Evolutionary conservation across 2,329 filamentous ascomycete genomes (phyloP).

Genomic region (Parasarocladium wereldwijsianum): DNA sequence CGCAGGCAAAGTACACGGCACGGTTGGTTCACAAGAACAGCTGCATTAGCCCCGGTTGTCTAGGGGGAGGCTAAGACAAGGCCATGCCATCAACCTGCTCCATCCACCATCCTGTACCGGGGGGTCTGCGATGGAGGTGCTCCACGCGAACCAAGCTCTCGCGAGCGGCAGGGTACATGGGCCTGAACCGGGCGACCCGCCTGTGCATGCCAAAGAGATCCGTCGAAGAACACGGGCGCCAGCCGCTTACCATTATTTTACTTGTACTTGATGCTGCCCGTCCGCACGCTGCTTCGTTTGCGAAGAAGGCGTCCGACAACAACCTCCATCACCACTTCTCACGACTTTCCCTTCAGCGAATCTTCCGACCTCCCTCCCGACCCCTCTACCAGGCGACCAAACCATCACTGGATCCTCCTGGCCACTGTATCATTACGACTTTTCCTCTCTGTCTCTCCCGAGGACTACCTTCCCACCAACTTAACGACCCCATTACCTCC

Average conservation of each 20-base stretch:
- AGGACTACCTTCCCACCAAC: neutral
- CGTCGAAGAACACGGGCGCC: no score
- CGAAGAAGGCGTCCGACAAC: no score
- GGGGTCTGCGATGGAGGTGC: slow-evolving; percentile 16
- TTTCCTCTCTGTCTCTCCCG: slow-evolving; percentile 9
- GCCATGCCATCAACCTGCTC: slow-evolving; percentile 20
- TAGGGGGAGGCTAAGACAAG: slow-evolving; percentile 15
- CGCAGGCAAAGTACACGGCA: slow-evolving; percentile 19
- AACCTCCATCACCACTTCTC: slow-evolving; percentile 12
- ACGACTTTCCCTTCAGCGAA: neutral
- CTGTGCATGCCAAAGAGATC: no score
- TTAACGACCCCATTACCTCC: slow-evolving; percentile 5
- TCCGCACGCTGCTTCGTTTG: no score
- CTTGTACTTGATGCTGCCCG: no score
- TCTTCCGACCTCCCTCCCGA: neutral
- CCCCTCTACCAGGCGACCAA: slow-evolving; percentile 1
- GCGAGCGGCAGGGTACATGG: slow-evolving; percentile 15
- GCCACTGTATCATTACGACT: slow-evolving; percentile 6
- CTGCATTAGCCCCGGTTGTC: slow-evolving; percentile 18
- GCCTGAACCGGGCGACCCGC: no score
- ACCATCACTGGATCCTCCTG: neutral
- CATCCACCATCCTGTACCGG: no score
- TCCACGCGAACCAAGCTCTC: slow-evolving; percentile 22
- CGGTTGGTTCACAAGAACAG: slow-evolving; percentile 29
- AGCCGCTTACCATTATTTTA: no score